phyloP scores from a whole-genome alignment of 2,329 filamentous ascomycete species.

The Cladophialophora immunda region DNA sequence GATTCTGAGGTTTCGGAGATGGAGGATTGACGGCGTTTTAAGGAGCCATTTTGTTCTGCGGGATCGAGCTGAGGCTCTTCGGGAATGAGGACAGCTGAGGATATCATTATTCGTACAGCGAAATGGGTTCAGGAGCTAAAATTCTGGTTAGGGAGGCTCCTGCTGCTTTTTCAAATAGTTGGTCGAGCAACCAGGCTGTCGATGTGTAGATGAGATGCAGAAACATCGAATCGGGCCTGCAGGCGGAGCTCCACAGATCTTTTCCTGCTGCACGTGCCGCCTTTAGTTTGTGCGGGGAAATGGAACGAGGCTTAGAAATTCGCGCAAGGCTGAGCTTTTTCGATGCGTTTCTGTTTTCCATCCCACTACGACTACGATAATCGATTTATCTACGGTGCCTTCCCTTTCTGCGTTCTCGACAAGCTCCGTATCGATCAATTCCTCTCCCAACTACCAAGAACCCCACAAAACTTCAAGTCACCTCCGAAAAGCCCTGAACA shows the following conservation, averaged over 20 bases:
- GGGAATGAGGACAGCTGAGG: slow-evolving; percentile 49
- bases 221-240: slow-evolving; percentile 24
- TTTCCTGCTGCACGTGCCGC: slow-evolving; percentile 22
- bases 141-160: background rate
- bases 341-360: background rate
- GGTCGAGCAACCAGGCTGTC: slow-evolving; percentile 6
- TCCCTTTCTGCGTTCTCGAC: background rate
- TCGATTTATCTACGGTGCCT: background rate
- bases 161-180: background rate
- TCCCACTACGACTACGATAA: background rate
- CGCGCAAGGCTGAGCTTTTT: slow-evolving; percentile 26
- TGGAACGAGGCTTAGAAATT: slow-evolving; percentile 28
- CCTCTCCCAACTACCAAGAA: background rate
- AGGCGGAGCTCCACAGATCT: slow-evolving; percentile 20
- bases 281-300: slow-evolving; percentile 21
- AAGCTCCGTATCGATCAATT: background rate
- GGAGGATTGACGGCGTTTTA: slow-evolving; percentile 36
- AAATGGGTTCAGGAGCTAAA: background rate
- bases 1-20: slow-evolving; percentile 29
- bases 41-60: slow-evolving; percentile 24
- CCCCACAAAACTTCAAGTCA: background rate
- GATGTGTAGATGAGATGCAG: background rate
- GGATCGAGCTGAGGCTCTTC: slow-evolving; percentile 29
- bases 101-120: slow-evolving; percentile 41
- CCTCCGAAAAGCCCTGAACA: background rate